Base-by-base conservation (phyloP, 2,329 filamentous ascomycete genomes). In the Colletotrichum abscissum region DNA sequence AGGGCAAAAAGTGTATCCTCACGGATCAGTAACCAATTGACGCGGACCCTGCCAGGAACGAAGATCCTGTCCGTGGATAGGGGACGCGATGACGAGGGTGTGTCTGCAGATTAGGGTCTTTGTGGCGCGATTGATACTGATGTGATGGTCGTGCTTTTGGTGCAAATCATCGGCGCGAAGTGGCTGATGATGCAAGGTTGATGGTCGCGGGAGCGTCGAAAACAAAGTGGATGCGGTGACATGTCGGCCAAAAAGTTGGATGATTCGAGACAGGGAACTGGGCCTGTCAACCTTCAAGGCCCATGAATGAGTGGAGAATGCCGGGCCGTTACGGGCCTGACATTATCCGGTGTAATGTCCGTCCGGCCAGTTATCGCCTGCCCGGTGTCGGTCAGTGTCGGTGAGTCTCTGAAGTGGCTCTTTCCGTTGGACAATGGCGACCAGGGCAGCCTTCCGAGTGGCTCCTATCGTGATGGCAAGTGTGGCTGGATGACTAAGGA, bases 191-290 rank as follows among this genome's bases (percentile, higher is more conserved):
- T 46, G 56, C 55, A 66, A 57, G 70, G 70, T 73, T 57, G 67
- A 70, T 49, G 70, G 62, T n/a, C 8, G 55, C 54, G 46, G 58
- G 60, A 69, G 49, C 60, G 11, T 52, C 46, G 62, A 52, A 11
- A 35, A 56, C 46, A 59, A 33, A 49, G 67, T 70, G 67, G 71
- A 28, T 38, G 56, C 60, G 71, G 71, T 73, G 67, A 73, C 71
- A 73, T 73, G 62, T 73, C 60, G 46, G 60, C 42, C 42, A 69
- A 22, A 22, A 46, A 54, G 69, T 69, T 69, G 69, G 65, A 59
- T 55, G 57, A 72, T 69, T 58, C 55, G 12, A 58, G 63, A 56
- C 22, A 57, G 63, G 63, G 54, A 28, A 46, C 42, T 28, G 49
- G 42, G 42, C 11, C 19, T 49, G 42, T 42, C 38, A 42, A 60